Conservation (phyloP, 192 early-diverging fungal species). For the Gonapodya prolifera region DNA sequence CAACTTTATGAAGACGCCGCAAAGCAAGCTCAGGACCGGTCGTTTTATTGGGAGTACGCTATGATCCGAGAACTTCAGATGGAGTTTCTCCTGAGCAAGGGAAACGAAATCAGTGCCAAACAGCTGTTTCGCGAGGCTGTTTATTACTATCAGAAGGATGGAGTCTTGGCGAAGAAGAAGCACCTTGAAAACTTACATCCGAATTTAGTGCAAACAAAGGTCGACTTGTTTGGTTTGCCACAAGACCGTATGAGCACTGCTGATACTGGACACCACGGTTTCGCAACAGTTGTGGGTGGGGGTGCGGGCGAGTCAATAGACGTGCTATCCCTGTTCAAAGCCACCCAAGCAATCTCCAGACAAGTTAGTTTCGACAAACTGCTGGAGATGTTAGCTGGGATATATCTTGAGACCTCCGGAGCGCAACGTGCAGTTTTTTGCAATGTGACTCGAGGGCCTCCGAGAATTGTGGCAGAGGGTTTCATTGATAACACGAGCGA, state of each 20-base stretch:
- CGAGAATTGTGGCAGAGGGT: not conserved
- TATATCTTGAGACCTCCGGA: not conserved
- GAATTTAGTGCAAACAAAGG: not conserved
- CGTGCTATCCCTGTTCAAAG: not conserved
- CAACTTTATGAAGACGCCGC: conserved; percentile 1
- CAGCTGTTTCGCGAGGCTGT: not conserved
- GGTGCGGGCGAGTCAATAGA: not conserved
- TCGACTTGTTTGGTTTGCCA: not conserved
- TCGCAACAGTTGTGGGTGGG: not conserved
- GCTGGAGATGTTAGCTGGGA: conserved; percentile 1
- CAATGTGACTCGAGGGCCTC: not conserved
- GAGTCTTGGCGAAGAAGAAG: not conserved
- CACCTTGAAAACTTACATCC: not conserved
- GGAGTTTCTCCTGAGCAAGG: not conserved
- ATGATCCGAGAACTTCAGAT: conserved; percentile 2
- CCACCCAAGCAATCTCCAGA: conserved; percentile 2
- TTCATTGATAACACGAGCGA: not conserved
- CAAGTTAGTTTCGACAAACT: not conserved
- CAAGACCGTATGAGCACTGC: not conserved
- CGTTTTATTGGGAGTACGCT: conserved; percentile 2
- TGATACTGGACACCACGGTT: not conserved
- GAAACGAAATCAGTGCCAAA: not conserved
- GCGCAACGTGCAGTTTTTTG: not conserved
- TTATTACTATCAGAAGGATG: conserved; percentile 1
- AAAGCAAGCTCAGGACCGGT: conserved; percentile 2